Base-by-base conservation (phyloP, 768 basidiomycete species). In the Rhodotorula graminis region DNA sequence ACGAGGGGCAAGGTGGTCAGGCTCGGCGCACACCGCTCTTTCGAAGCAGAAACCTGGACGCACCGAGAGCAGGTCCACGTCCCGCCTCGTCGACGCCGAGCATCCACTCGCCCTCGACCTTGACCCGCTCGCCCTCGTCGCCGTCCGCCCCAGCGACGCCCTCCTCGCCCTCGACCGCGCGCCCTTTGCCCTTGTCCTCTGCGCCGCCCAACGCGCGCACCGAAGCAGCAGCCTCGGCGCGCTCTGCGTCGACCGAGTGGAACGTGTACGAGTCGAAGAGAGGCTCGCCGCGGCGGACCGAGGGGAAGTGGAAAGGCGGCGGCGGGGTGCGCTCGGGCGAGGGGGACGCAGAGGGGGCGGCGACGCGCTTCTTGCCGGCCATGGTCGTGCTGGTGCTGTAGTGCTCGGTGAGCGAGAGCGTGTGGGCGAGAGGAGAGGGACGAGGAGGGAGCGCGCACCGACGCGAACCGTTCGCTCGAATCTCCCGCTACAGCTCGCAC, bases 41-140 rank as follows among this genome's bases (percentile, higher is more conserved):
- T 50, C 25, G 1, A 3, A n/a, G 52, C 21, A 29, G 14, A 25
- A 33, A 53, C 31, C 8, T 59, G 40, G 23, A 74, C 81, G 49
- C 37, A 82, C 94, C 95, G 0, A 99, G 84, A 3, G 95, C 95
- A 31, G 95, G 96, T 0, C 96, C 96, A 66, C 96, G 85, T 0
- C 96, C 96, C 0, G 96, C 96, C 80, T 99, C 96, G 81, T 99
- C 96, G n/a, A 99, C 93, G 33, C 96, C 96, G 62, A 99, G 88
- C 61, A 97, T 91, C 82, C 75, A 77, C 31, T 73, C 73, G 4
- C 96, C 91, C 82, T 66, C 74, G 16, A 69, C 60, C 27, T 33
- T 61, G 44, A 18, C 14, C 12, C 60, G 16, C 25, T 52, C 44
- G 29, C 25, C 33, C 31, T 33, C 52, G 49, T 52, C 23, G 27